phyloP scores from a whole-genome alignment of 2,329 filamentous ascomycete genomes.

The Diaporthe sp. region DNA sequence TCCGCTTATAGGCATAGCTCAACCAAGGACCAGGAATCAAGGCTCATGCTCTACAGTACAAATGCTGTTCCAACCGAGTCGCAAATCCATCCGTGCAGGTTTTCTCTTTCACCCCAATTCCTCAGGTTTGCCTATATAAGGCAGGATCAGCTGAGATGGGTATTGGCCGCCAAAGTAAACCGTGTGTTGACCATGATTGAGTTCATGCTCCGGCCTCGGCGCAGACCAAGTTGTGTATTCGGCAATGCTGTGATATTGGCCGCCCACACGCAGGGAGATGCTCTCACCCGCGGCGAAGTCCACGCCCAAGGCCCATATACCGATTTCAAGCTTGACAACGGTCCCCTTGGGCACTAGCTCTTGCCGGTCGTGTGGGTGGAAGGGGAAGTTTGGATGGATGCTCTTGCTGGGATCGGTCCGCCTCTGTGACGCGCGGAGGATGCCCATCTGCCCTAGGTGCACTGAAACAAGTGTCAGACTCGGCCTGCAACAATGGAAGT shows the following conservation, averaged over 20 bases:
- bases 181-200: slow-evolving; percentile 51
- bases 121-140: neutral
- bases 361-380: slow-evolving; percentile 51
- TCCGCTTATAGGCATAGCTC: neutral
- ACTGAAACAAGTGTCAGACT: slow-evolving; percentile 34
- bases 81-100: neutral
- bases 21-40: neutral
- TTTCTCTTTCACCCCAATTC: neutral
- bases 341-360: slow-evolving; percentile 52
- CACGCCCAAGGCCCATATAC: slow-evolving; percentile 57
- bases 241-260: slow-evolving; percentile 50
- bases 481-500: neutral
- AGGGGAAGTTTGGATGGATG: slow-evolving; percentile 46
- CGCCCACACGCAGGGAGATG: slow-evolving; percentile 41
- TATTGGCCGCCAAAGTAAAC: slow-evolving; percentile 51
- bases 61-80: neutral
- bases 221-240: slow-evolving; percentile 51
- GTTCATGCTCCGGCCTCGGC: slow-evolving; percentile 51
- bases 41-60: neutral
- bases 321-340: slow-evolving; percentile 57
- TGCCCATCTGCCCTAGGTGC: slow-evolving; percentile 53
- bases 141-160: neutral
- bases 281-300: slow-evolving; percentile 55
- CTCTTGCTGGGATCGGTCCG: slow-evolving; percentile 46
- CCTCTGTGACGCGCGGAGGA: slow-evolving; percentile 56